Evolutionary conservation across 371 early-diverging fungal species (phyloP).

Genomic region (Fennellomyces sp.): DNA sequence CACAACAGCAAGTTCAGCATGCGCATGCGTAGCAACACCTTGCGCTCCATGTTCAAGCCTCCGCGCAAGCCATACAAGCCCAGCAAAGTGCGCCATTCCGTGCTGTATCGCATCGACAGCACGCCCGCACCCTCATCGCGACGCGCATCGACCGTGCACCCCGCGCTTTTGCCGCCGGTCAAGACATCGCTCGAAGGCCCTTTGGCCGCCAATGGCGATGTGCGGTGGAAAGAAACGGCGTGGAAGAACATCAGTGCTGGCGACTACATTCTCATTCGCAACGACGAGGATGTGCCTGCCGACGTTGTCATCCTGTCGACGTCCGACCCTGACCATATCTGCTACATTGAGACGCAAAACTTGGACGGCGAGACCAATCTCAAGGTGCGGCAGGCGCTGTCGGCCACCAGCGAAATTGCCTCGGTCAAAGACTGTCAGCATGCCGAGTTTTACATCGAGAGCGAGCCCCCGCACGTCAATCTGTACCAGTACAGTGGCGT

Average conservation of each 20-base stretch:
- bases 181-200: conserved; percentile 30
- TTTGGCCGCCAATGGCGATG: conserved; percentile 26
- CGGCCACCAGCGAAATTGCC: conserved; percentile 37
- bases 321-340: conserved; percentile 62
- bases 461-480: conserved; percentile 80
- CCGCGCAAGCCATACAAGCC: conserved; percentile 36
- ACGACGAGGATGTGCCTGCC: conserved; percentile 93
- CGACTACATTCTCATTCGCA: conserved; percentile 84
- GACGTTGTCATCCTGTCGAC: conserved; percentile 75
- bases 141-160: conserved; percentile 27
- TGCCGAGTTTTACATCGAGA: conserved; percentile 66
- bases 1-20: conserved; percentile 12
- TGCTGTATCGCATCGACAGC: conserved; percentile 35
- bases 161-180: conserved; percentile 25
- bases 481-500: conserved; percentile 78
- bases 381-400: conserved; percentile 60
- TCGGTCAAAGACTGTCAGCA: conserved; percentile 58
- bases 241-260: conserved; percentile 93
- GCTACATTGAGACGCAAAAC: conserved; percentile 84
- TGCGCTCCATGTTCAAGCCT: conserved; percentile 32
- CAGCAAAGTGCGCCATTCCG: conserved; percentile 44
- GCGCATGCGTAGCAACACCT: conserved; percentile 30
- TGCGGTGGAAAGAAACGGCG: conserved; percentile 45
- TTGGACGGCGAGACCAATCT: conserved; percentile 89
- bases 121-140: conserved; percentile 11